A percentile compares a stretch with the other conserved stretches of the same genome.
Evolutionary conservation across 1,139 yeast genomes (phyloP).

Genomic region (Arxiozyma slooffiae): DNA sequence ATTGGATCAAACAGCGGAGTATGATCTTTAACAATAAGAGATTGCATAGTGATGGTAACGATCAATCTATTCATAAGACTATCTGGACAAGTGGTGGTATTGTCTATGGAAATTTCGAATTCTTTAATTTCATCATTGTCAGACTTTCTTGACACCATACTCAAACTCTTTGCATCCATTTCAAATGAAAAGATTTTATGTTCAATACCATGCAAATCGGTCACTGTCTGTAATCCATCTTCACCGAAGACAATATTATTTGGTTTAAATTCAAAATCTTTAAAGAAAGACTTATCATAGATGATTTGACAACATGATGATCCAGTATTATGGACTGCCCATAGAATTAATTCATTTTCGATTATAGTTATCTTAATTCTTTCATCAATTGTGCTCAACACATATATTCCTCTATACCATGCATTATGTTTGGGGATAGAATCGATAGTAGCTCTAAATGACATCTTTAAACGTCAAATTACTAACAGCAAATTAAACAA

Average conservation of each 20-base stretch:
- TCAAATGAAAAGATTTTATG: slow-evolving; percentile 36
- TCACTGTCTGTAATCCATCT: slow-evolving; percentile 23
- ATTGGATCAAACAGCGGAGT: slow-evolving; percentile 45
- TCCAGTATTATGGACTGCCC: slow-evolving; percentile 27
- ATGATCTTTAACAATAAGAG: slow-evolving; percentile 44
- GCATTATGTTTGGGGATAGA: slow-evolving; percentile 20
- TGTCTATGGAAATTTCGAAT: slow-evolving; percentile 27
- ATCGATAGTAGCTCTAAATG: slow-evolving; percentile 23
- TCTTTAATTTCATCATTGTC: slow-evolving; percentile 37
- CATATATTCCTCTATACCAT: slow-evolving; percentile 24
- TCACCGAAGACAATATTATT: slow-evolving; percentile 29
- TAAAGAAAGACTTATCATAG: slow-evolving; percentile 22
- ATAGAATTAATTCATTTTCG: slow-evolving; percentile 18
- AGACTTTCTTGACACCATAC: slow-evolving; percentile 41
- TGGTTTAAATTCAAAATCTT: slow-evolving; percentile 22
- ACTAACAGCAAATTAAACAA: background rate
- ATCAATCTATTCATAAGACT: slow-evolving; percentile 35
- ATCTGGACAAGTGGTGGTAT: slow-evolving; percentile 27
- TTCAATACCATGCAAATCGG: slow-evolving; percentile 17
- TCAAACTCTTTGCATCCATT: slow-evolving; percentile 41
- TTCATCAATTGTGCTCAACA: slow-evolving; percentile 22
- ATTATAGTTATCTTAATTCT: slow-evolving; percentile 25
- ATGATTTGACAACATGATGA: slow-evolving; percentile 24
- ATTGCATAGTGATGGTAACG: slow-evolving; percentile 42
- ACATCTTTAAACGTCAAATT: slow-evolving; percentile 14